phyloP scores from a whole-genome alignment of 2,329 filamentous ascomycete genomes.

The Blastomyces gilchristii region DNA sequence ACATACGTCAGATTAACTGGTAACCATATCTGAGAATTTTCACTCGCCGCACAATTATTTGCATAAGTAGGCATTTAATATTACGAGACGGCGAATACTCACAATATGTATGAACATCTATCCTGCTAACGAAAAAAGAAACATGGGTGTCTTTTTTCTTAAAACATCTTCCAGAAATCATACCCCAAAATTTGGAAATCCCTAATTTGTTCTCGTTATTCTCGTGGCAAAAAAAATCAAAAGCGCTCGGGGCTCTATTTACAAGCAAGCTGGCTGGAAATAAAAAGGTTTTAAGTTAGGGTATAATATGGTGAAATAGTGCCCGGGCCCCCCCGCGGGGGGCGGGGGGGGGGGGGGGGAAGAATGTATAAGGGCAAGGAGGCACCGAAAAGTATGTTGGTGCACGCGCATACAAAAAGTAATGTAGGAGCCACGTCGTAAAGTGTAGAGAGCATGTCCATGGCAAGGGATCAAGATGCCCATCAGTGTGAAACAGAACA shows the following conservation, averaged over 20 bases:
- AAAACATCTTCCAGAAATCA: background rate
- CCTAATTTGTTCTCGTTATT: background rate
- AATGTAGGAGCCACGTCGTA: background rate
- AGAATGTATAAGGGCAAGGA: background rate
- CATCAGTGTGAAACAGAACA: background rate
- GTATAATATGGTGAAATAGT: background rate
- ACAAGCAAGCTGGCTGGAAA: background rate
- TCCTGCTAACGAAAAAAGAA: background rate
- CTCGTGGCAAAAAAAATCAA: background rate
- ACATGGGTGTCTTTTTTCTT: background rate
- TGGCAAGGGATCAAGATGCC: background rate
- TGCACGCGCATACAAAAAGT: background rate
- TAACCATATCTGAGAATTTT: background rate
- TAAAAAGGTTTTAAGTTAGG: background rate
- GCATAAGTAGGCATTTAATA: background rate
- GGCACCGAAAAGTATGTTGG: background rate
- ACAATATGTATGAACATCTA: background rate
- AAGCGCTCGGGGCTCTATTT: constrained; percentile 1
- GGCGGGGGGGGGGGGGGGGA: too few species aligned
- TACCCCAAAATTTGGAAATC: background rate
- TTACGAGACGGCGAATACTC: background rate
- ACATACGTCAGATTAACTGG: background rate
- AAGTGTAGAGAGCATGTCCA: background rate
- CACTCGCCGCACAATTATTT: background rate
- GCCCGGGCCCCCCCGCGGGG: too few species aligned